These are phyloP conservation scores for Metschnikowia baotianmanensis DNA, from an alignment of 805 yeast species.

Conservation along the genomic window DNA sequence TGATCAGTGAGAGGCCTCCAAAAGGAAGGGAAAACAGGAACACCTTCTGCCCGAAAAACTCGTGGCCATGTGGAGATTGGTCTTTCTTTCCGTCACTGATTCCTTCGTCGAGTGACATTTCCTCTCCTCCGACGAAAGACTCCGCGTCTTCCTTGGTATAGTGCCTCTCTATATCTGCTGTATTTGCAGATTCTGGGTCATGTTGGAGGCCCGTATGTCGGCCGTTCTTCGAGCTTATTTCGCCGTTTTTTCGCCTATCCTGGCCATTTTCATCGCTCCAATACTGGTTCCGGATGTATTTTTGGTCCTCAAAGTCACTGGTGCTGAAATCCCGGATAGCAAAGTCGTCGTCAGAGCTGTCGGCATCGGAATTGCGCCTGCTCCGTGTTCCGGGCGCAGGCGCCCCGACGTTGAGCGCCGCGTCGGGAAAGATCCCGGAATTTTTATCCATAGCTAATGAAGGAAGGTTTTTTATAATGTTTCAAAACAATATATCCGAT, in stretches of 20 bases:
- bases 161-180: slow-evolving; percentile 14
- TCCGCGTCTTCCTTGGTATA: slow-evolving; percentile 35
- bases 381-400: slow-evolving; percentile 1
- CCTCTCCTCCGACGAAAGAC: slow-evolving; percentile 50
- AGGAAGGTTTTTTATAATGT: too few species aligned
- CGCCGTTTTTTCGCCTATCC: too few species aligned
- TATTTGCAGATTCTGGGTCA: too few species aligned
- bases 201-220: too few species aligned
- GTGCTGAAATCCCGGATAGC: not conserved
- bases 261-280: too few species aligned
- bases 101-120: slow-evolving; percentile 19
- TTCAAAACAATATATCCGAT: too few species aligned
- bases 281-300: too few species aligned
- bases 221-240: too few species aligned
- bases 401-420: slow-evolving; percentile 1
- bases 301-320: slow-evolving; percentile 2
- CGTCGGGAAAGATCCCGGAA: not conserved
- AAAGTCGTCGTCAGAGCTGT: not conserved
- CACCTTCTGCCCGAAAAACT: slow-evolving; percentile 32
- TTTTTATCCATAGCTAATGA: not conserved
- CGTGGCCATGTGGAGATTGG: slow-evolving; percentile 1
- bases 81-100: not conserved
- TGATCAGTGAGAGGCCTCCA: slow-evolving; percentile 40
- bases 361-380: not conserved
- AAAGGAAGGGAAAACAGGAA: slow-evolving; percentile 61